Base-by-base conservation (phyloP, 2,329 filamentous ascomycete species). In the Scolecobasidium constrictum region DNA sequence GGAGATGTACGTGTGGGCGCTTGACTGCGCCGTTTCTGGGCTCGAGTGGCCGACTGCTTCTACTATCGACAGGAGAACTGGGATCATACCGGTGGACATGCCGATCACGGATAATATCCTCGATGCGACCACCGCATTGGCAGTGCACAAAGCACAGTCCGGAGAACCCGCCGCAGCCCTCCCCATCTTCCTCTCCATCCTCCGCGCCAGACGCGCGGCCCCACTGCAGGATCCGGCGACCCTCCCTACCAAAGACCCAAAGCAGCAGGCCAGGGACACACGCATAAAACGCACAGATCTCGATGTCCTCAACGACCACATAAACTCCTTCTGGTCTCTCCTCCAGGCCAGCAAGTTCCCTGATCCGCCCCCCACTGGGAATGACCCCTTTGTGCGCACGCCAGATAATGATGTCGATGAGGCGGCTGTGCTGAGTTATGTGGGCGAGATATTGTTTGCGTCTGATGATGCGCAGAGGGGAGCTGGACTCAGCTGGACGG, bases 381-480 rank as follows among this genome's bases (percentile, higher is more conserved):
- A 82, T 37, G 64, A 74, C 3, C 71, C 81, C 0, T 77, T 88
- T 0, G 63, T 71, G 44, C 81, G 85, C 37, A 75, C 74, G 43
- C 56, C 77, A 7, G 67, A 72, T 20, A 77, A 84, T 5, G 52
- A 54, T 49, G 95, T 88, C 60, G 82, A 92, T 50, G 88, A 95
- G 61, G 86, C 87, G 3, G 86, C 78, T 0, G 64, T 95, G 12
- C 87, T 86, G 69, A 73, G 87, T 18, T 92, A 94, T 61, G 90
- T 96, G 48, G 90, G 90, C 46, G 90, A 96, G 64, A 94, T 96
- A 40, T 72, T 96, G 22, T 95, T 83, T 60, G 76, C 85, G 0
- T 75, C 74, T 4, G 72, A 74, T n/a, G 64, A 67, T 3, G 47
- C 19, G 16, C 56, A 3, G 60, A 58, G 40, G 42, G 78, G 85